Base-by-base conservation (phyloP, 1,139 yeast species). In the Blastobotrys proliferans region DNA sequence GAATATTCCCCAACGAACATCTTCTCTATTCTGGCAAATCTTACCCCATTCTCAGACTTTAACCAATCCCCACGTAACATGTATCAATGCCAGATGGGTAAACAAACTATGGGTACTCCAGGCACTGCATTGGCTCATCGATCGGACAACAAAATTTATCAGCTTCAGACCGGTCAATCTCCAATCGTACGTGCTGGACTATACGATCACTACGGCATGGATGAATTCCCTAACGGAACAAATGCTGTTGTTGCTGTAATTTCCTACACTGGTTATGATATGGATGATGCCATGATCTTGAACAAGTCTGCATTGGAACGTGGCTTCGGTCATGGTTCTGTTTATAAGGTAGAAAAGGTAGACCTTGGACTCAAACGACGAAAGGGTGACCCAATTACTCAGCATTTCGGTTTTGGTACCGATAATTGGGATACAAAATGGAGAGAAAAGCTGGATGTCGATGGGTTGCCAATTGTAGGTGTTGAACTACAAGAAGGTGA, bases 81-180 rank as follows among this genome's bases (percentile, higher is more conserved):
- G 98, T 92, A 92, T 66, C 99, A 92, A 71, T 92, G 99, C 72
- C 98, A 94, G 76, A 92, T 92, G 99, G 98, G 97, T 78, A 92
- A 92, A 70, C 99, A 92, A 73, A 92, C 99, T 19, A 92, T 92
- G 98, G 99, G 99, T 69, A 92, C 98, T 4, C 98, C 98, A 6
- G 97, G 97, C 69, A 95, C 92, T 46, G 97, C 95, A 0, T 72
- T 92, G 46, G 79, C 73, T 37, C 95, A 90, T 64, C 79, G 99
- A 67, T 84, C 96, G 1, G 99, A 92, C 65, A 94, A 94, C 70
- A 94, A 90, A 65, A 70, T 92, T 49, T 92, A 92, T 68, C 81
- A 94, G 59, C 72, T 92, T 55, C 98, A 92, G 68, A 76, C 87
- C 34, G 98, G 98, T 95, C 98, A 92, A 71, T 86, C 97, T 1